A percentile compares a stretch with the other conserved stretches of the same genome.
Conservation (phyloP, 2,329 filamentous ascomycete species). For the Epichloe aotearoae region DNA sequence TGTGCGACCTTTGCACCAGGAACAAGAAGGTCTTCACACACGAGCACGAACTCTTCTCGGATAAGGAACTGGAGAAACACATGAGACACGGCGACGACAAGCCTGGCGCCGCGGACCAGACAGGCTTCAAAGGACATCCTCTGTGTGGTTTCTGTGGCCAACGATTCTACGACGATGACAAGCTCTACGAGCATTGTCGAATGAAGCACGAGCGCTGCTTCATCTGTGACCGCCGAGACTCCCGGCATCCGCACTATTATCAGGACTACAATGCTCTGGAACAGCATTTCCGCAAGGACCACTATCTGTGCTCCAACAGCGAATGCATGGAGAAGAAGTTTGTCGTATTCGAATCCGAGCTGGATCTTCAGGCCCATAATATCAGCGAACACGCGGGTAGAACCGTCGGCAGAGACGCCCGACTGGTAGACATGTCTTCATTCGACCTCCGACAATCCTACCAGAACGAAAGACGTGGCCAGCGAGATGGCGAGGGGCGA, state of each 20-base stretch:
- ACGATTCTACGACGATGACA: conserved; percentile 91
- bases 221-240: conserved; percentile 65
- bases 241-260: conserved; percentile 76
- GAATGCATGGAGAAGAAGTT: conserved; percentile 97
- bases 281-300: conserved; percentile 74
- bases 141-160: conserved; percentile 86
- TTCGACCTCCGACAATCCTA: conserved; percentile 73
- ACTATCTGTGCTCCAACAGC: conserved; percentile 70
- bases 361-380: conserved; percentile 91
- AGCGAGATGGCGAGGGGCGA: conserved; percentile 24
- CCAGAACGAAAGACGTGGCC: conserved; percentile 34
- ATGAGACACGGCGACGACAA: conserved; percentile 85
- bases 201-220: conserved; percentile 93
- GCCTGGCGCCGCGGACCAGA: conserved; percentile 81
- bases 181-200: conserved; percentile 84
- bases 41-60: conserved; percentile 85
- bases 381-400: conserved; percentile 78
- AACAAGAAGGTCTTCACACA: conserved; percentile 99
- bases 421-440: conserved; percentile 71
- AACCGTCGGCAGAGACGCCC: conserved; percentile 68
- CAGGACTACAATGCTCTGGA: conserved; percentile 78
- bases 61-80: conserved; percentile 68
- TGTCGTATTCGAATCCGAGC: conserved; percentile 86
- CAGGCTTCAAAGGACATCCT: conserved; percentile 90
- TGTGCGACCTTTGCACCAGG: conserved; percentile 80